Percentiles rank a stretch among this genome's conserved stretches.
Evolutionary conservation across 768 basidiomycete species (phyloP).

Genomic region (Xerocomus potaroensis): DNA sequence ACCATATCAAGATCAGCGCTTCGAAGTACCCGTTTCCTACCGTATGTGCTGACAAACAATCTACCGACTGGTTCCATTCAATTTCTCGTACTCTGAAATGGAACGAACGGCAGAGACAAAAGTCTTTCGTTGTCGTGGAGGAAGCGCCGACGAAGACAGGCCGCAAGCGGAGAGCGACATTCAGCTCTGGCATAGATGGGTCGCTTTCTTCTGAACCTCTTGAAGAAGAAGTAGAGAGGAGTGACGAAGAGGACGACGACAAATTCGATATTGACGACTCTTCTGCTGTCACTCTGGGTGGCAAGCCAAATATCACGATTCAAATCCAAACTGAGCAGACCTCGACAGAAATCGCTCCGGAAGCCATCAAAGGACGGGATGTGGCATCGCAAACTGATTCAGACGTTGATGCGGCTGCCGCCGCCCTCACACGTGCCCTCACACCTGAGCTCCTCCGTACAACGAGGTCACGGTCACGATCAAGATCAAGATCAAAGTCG

Average conservation of each 20-base stretch:
- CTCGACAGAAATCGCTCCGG: slow-evolving; percentile 11
- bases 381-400: slow-evolving; percentile 23
- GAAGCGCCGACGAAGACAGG: slow-evolving; percentile 59
- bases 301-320: neutral
- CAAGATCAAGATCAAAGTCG: slow-evolving; percentile 33
- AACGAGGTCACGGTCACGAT: slow-evolving; percentile 31
- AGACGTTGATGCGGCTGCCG: slow-evolving; percentile 30
- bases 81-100: slow-evolving; percentile 96
- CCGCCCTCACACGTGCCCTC: slow-evolving; percentile 30
- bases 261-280: slow-evolving; percentile 94
- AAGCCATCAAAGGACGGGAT: slow-evolving; percentile 30
- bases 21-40: slow-evolving; percentile 98
- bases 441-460: slow-evolving; percentile 26
- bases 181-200: slow-evolving; percentile 5
- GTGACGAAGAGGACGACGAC: slow-evolving; percentile 53
- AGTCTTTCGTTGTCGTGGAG: slow-evolving; percentile 97
- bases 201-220: slow-evolving; percentile 17
- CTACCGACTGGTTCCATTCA: slow-evolving; percentile 97
- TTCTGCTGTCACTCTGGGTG: slow-evolving; percentile 47
- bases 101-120: slow-evolving; percentile 98
- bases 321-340: slow-evolving; percentile 15
- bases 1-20: slow-evolving; percentile 97
- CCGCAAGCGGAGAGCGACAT: slow-evolving; percentile 15
- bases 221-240: slow-evolving; percentile 43
- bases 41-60: slow-evolving; percentile 96